Evolutionary conservation across 495 filamentous ascomycete genomes (phyloP).

Genomic region (Trichoderma erinaceum): DNA sequence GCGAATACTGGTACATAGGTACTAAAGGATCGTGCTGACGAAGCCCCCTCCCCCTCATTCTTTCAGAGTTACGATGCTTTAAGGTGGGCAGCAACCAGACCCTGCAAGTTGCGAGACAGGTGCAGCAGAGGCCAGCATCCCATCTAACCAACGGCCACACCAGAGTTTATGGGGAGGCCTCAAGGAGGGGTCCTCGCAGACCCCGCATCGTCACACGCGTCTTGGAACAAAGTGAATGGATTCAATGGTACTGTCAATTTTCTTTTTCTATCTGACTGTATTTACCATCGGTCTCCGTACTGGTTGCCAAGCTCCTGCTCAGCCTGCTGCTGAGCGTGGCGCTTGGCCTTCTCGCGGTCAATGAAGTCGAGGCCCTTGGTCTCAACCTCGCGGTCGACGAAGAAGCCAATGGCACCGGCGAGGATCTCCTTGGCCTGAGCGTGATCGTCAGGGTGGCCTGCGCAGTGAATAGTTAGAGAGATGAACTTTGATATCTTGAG

Average conservation of each 20-base stretch:
- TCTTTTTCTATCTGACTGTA: slow-evolving; percentile 8
- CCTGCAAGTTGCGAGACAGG: neutral
- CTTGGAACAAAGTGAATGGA: neutral
- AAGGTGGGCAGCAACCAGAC: neutral
- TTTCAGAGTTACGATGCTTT: neutral
- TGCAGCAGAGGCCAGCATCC: slow-evolving; percentile 8
- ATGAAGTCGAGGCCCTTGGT: slow-evolving; percentile 67
- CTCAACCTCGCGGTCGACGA: slow-evolving; percentile 75
- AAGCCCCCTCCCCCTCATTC: neutral
- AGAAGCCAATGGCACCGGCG: slow-evolving; percentile 61
- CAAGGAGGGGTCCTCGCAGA: slow-evolving; percentile 7
- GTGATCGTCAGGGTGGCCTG: slow-evolving; percentile 68
- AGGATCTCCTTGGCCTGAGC: slow-evolving; percentile 72
- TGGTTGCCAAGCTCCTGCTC: slow-evolving; percentile 56
- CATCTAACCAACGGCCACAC: neutral
- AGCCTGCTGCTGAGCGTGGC: slow-evolving; percentile 59
- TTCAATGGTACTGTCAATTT: slow-evolving; percentile 1
- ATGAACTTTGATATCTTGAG: slow-evolving; percentile 32
- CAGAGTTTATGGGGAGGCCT: neutral
- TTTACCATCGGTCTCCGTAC: slow-evolving; percentile 36
- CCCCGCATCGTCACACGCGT: slow-evolving; percentile 2
- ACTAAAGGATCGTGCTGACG: neutral
- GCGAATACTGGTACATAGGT: neutral
- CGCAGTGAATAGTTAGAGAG: neutral
- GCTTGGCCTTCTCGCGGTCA: slow-evolving; percentile 60